Conservation (phyloP, 2,329 filamentous ascomycete species). For the Trichoderma afroharzianum region DNA sequence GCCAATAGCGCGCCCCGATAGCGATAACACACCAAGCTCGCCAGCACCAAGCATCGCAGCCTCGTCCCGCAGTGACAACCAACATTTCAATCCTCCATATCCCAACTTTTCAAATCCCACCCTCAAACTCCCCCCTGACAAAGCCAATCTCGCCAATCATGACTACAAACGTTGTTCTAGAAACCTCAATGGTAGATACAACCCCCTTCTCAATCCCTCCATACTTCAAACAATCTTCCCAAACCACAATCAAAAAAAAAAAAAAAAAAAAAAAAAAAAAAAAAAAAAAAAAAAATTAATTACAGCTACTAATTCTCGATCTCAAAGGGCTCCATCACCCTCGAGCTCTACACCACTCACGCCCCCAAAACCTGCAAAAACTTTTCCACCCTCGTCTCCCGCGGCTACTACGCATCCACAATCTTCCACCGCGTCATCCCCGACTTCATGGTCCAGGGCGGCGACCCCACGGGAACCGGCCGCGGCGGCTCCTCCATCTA, state of each 20-base stretch:
- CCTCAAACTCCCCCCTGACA: too few species aligned
- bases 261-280: too few species aligned
- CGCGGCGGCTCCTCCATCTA: constrained; percentile 86
- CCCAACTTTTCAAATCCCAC: background rate
- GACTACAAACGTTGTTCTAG: constrained; percentile 74
- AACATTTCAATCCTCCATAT: background rate
- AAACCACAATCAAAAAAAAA: background rate
- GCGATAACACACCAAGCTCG: background rate
- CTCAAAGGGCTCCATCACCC: constrained; percentile 68
- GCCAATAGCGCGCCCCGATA: constrained; percentile 11
- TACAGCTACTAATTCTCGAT: background rate
- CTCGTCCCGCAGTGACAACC: constrained; percentile 17
- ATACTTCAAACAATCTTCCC: background rate
- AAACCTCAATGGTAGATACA: constrained; percentile 73
- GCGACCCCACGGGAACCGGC: constrained; percentile 91
- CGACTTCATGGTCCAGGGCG: constrained; percentile 94
- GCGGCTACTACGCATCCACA: constrained; percentile 84
- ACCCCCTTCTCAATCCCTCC: background rate
- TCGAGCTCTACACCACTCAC: constrained; percentile 88
- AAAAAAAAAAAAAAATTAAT: too few species aligned
- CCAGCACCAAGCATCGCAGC: constrained; percentile 10
- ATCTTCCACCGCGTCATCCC: constrained; percentile 94
- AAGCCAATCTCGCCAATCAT: constrained; percentile 40
- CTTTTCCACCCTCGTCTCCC: constrained; percentile 73
- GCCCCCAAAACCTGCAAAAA: constrained; percentile 88